Conservation (phyloP, 495 filamentous ascomycete genomes). For the Pyrenula aspistea region DNA sequence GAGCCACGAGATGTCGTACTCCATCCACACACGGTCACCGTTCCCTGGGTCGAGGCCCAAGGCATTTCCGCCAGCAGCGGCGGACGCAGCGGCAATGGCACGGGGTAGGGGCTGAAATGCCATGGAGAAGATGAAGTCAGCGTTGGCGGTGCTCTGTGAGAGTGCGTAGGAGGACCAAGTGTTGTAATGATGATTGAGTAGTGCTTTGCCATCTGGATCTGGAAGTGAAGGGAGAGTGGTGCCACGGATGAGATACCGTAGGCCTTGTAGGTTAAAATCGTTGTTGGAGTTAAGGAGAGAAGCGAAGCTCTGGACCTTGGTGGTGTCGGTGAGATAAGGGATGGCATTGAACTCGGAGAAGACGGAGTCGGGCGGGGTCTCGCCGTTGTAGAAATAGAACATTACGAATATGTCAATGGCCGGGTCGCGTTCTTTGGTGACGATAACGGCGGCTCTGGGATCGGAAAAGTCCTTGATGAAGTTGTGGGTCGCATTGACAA, state of each 20-base stretch:
- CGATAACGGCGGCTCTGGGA: slow-evolving; percentile 15
- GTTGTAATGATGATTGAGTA: slow-evolving; percentile 23
- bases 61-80: slow-evolving; percentile 36
- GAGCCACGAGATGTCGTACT: slow-evolving; percentile 23
- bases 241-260: slow-evolving; percentile 29
- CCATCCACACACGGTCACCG: slow-evolving; percentile 25
- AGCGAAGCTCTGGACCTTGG: slow-evolving; percentile 26
- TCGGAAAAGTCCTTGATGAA: slow-evolving; percentile 13
- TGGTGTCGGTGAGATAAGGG: slow-evolving; percentile 19
- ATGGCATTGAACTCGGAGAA: slow-evolving; percentile 31
- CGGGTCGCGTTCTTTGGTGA: slow-evolving; percentile 26
- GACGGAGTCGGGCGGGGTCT: slow-evolving; percentile 24
- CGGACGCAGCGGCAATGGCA: slow-evolving; percentile 23
- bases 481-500: slow-evolving; percentile 13
- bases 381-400: slow-evolving; percentile 27
- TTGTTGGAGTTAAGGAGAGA: slow-evolving; percentile 31
- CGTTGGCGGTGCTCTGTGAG: slow-evolving; percentile 12
- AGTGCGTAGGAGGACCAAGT: slow-evolving; percentile 16
- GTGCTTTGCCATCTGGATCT: slow-evolving; percentile 19
- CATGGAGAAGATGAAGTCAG: slow-evolving; percentile 2
- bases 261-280: slow-evolving; percentile 23
- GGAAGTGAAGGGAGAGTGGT: slow-evolving; percentile 16
- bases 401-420: slow-evolving; percentile 8
- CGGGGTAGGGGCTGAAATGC: slow-evolving; percentile 36
- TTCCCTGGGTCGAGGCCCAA: slow-evolving; percentile 31